Conservation (phyloP, 140 eudicot genomes). For the Oenanthe javanica region DNA sequence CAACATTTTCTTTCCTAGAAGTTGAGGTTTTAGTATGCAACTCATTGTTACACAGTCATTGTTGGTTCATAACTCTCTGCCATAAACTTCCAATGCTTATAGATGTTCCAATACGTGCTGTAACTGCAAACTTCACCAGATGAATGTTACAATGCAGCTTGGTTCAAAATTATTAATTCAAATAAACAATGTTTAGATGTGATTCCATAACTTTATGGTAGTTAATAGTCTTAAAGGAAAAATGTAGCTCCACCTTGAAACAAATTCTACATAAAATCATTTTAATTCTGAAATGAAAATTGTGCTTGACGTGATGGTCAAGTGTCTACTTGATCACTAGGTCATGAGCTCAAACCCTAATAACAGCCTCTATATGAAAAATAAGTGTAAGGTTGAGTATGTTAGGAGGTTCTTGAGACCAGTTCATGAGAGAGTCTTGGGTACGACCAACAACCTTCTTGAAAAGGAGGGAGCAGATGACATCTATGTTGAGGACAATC, state of each 20-base stretch:
- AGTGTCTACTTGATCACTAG: not conserved
- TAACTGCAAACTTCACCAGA: not conserved
- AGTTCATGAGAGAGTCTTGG: not conserved
- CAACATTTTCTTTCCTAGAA: not conserved
- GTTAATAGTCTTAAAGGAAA: not conserved
- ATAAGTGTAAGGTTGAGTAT: not conserved
- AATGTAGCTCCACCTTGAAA: not conserved
- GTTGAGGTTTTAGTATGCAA: not conserved
- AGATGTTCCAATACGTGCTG: not conserved
- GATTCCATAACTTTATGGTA: not conserved
- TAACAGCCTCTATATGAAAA: not conserved
- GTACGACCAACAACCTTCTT: not conserved
- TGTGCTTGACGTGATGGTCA: not conserved
- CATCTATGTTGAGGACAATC: not conserved
- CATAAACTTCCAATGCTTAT: not conserved
- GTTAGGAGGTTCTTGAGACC: not conserved
- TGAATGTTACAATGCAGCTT: not conserved
- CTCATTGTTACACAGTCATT: not conserved
- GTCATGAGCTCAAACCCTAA: not conserved
- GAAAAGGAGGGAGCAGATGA: not conserved
- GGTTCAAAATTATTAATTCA: not conserved
- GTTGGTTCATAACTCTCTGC: not conserved
- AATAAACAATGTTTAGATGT: not conserved
- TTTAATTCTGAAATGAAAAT: not conserved
- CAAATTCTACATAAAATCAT: not conserved